Evolutionary conservation across 768 basidiomycete species (phyloP), one percentile per base, ranked within the genome.

Genomic region (Mycena chlorophos): DNA sequence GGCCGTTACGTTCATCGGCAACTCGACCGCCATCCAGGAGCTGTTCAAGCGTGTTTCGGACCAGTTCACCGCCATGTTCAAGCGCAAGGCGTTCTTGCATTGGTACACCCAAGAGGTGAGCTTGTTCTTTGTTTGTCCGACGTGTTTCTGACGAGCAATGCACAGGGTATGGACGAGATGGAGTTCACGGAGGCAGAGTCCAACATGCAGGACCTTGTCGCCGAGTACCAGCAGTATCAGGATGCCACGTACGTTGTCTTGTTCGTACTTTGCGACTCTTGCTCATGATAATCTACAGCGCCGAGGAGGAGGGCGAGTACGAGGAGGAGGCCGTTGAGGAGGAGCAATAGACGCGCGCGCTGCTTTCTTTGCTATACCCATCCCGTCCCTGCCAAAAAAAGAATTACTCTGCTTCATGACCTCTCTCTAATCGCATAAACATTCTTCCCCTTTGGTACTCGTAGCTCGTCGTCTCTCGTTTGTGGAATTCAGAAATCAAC

Each of bases 1-100:
- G 94, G 89, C 93, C 13, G 94, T 93, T 53, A 98, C 95, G 25
- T 98, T 98, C 82, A 82, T 98, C 71, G 94, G 95, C 66, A 98
- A 98, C 82, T 94, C 91, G 38, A 98, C 95, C 30, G 89, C 91
- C 56, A 96, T 98, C 71, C 95, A 97, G 74, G 94, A 96, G 73
- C 81, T 98, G 64, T 98, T 98, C 91, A 94, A 94, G 81, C 94
- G 96, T 79, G 94, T 98, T 70, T 89, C 87, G 63, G 94, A 96
- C 71, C 94, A 98, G 73, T 98, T 99, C 85, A 91, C 92, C 58
- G 92, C 93, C 75, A 99, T 98, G 97, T 96, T 94, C 84, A 92
- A 90, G 85, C 83, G 96, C 71, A 98, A 98, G 79, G 95, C 95
- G 23, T 94, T 94, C 85, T 83, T 94, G 86, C 91, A 96, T 73